Evolutionary conservation across 306 rosid genomes (phyloP).

Genomic region (Abrus precatorius): DNA sequence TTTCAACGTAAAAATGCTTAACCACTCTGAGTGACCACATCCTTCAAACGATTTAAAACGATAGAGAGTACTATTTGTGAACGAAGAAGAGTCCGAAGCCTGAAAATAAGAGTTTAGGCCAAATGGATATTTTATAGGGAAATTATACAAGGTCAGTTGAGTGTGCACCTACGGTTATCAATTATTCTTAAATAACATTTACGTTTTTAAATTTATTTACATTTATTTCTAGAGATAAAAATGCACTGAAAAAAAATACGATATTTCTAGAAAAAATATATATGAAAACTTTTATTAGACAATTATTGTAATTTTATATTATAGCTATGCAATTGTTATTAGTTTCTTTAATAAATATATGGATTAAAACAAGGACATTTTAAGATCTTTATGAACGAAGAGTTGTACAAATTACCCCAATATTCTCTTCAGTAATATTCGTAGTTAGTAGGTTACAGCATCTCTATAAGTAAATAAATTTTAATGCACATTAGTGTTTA

Average conservation of each 20-base stretch:
- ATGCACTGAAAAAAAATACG: neutral
- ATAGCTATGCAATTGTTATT: neutral
- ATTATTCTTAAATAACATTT: neutral
- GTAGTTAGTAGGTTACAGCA: constrained; percentile 17
- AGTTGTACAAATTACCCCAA: neutral
- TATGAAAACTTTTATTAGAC: neutral
- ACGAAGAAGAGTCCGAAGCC: too few relatives aligned
- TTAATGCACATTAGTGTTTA: too few relatives aligned
- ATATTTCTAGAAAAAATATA: neutral
- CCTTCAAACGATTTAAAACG: neutral
- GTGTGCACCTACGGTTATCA: neutral
- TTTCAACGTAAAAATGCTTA: constrained; percentile 39
- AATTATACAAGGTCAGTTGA: neutral
- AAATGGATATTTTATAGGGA: neutral
- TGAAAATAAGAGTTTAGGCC: neutral
- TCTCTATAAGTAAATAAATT: too few relatives aligned
- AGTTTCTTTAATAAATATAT: neutral
- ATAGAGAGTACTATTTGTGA: neutral
- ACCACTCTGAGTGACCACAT: constrained; percentile 22
- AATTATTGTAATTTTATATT: neutral
- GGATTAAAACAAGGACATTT: neutral
- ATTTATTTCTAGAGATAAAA: neutral
- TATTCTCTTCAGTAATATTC: neutral
- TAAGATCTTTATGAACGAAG: neutral
- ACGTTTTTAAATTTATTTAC: neutral